Base-by-base conservation (phyloP, 441 rosid species). In the Heliophila coronopifolia region DNA sequence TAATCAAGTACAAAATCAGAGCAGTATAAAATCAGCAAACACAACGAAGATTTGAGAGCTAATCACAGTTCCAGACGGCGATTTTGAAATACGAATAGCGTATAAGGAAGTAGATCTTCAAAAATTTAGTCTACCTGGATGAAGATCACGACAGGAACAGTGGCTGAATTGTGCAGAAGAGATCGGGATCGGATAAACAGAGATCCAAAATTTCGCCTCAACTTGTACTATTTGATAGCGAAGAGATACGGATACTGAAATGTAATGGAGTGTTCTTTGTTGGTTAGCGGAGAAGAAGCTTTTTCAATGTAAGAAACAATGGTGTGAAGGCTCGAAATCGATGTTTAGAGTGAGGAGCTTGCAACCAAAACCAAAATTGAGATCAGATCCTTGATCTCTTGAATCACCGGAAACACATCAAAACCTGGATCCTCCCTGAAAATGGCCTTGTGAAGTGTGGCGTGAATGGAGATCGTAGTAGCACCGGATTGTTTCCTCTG, bases 121-220 rank as follows among this genome's bases (percentile, higher is more conserved):
- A 3, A 43, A 43, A 6, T 10, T 17, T 20, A 48, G 43, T 59
- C 31, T 53, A 46, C 68, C 68, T 54, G 36, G 11, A 16, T 37
- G 11, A 26, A 53, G 60, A 52, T 61, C 66, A 52, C 66, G 14
- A n/a, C 32, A 9, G 15, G 30, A 33, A 44, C 30, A 44, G 36
- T 27, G 43, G 50, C 43, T 42, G 33, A 45, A 9, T 59, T 22
- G 18, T 11, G 54, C 33, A 38, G 50, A 24, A 28, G 56, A 47
- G 68, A 54, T 63, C 57, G 57, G 16, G 58, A 63, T 63, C 68
- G 51, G 67, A n/a, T n/a, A 31, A 24, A 32, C 10, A 13, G 54
- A 61, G 60, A 52, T 60, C 51, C 51, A 24, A 35, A 39, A 19
- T 6, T 0, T 27, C 7, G 3, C 30, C 6, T n/a, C 15, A 47